These are phyloP conservation scores for Terana coerulea DNA, from an alignment of 768 basidiomycete species.

Conservation along the genomic window DNA sequence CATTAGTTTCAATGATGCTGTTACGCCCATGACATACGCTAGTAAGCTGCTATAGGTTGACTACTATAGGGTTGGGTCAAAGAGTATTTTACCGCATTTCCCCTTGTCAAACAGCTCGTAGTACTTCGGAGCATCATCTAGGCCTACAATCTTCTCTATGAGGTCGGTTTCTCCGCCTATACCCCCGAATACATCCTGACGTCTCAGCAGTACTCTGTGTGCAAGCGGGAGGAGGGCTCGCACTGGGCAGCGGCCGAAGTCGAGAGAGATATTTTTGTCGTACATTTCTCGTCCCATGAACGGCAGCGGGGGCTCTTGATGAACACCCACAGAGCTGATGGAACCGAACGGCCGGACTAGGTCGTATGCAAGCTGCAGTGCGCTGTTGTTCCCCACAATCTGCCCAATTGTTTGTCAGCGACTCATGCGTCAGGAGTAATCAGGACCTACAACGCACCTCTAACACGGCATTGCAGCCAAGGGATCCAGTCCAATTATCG, in stretches of 20 bases:
- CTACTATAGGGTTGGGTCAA: too few relatives aligned
- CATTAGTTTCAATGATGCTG: too few relatives aligned
- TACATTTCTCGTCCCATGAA: constrained; percentile 57
- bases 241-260: constrained; percentile 81
- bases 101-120: constrained; percentile 73
- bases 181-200: constrained; percentile 73
- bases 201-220: constrained; percentile 60
- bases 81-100: constrained; percentile 70
- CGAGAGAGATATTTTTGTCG: constrained; percentile 74
- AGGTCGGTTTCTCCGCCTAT: constrained; percentile 59
- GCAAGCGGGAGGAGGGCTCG: constrained; percentile 74
- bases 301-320: constrained; percentile 50
- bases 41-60: too few relatives aligned
- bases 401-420: too few relatives aligned
- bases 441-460: too few relatives aligned
- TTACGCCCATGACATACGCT: too few relatives aligned
- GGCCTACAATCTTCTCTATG: constrained; percentile 62
- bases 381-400: constrained; percentile 69
- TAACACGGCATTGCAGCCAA: constrained; percentile 62
- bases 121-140: constrained; percentile 51
- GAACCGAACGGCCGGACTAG: constrained; percentile 74
- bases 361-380: constrained; percentile 61
- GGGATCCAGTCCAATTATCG: constrained; percentile 46
- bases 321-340: constrained; percentile 73
- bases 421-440: neutral